Evolutionary conservation across 164 flowering plant species (phyloP), one percentile per base, ranked within the genome.

Genomic region (Magnolia sinica): DNA sequence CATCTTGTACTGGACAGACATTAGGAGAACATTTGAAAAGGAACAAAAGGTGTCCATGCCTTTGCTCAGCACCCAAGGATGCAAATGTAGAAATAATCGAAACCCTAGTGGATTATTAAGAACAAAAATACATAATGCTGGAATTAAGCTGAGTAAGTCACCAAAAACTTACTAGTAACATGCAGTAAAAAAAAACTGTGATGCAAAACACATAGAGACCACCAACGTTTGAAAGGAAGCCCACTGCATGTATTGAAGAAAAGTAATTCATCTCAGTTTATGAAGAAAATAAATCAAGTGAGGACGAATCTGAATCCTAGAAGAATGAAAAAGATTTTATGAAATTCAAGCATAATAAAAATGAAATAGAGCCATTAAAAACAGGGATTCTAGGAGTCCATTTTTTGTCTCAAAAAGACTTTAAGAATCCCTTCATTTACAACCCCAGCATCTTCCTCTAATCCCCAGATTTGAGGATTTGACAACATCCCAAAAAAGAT

Each of bases 221-320:
- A 82, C 98, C 98, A 82, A 94, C 87, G 85, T 96, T 93, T 16
- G 99, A 98, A 68, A 96, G 91, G 82, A 96, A 93, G 84, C 93
- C 79, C 82, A 96, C 99, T 96, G 91, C 92, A 91, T n/a, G 19
- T 74, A 9, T 75, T 19, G 76, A 83, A 73, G 24, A 79, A 82
- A 64, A 68, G 4, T 19, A 79, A 68, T 77, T 31, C 55, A 75
- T 13, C 64, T 74, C 27, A 75, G 22, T 27, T 55, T 10, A 20
- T 64, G 45, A 68, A 2, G 31, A 50, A 50, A 79, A 23, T 61
- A 49, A 31, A 70, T 13, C 52, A 71, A 51, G 18, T 59, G 69
- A 29, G 13, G 61, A 55, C 18, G 19, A 55, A 55, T 10, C 16
- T 16, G 18, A 11, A 16, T 55, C 19, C 14, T 9, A 55, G 4